Evolutionary conservation across 2,329 filamentous ascomycete species (phyloP).

Genomic region (Botryotinia globosa): DNA sequence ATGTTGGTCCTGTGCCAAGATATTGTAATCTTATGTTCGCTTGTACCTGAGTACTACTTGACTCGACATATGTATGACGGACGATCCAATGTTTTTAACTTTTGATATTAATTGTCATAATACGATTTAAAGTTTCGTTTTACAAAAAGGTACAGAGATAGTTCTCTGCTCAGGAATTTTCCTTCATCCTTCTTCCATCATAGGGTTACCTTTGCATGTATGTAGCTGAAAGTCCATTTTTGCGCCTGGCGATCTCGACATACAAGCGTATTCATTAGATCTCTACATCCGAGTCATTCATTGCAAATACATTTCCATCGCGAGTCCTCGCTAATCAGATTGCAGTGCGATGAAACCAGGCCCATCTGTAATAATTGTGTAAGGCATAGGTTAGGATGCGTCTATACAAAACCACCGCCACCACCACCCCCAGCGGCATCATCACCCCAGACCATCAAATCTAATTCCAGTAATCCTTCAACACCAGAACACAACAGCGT

Average conservation of each 20-base stretch:
- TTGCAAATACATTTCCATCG: not conserved
- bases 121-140: not conserved
- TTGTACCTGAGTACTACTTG: slow-evolving; percentile 8
- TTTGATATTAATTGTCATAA: not conserved
- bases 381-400: slow-evolving; percentile 25
- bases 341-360: slow-evolving; percentile 26
- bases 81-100: not conserved
- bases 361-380: slow-evolving; percentile 26
- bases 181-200: not conserved
- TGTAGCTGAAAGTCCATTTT: not conserved
- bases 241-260: not conserved
- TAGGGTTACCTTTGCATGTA: not conserved
- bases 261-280: not conserved
- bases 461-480: slow-evolving; percentile 11
- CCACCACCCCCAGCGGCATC: not conserved
- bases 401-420: slow-evolving; percentile 21
- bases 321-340: not conserved
- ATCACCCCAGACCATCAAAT: slow-evolving; percentile 10
- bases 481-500: slow-evolving; percentile 1
- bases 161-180: not conserved
- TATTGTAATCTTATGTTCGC: not conserved
- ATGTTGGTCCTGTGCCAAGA: slow-evolving; percentile 9
- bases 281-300: not conserved
- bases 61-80: not conserved
- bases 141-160: not conserved